Base-by-base conservation (phyloP, 192 early-diverging fungal genomes). In the Coemansia sp. region DNA sequence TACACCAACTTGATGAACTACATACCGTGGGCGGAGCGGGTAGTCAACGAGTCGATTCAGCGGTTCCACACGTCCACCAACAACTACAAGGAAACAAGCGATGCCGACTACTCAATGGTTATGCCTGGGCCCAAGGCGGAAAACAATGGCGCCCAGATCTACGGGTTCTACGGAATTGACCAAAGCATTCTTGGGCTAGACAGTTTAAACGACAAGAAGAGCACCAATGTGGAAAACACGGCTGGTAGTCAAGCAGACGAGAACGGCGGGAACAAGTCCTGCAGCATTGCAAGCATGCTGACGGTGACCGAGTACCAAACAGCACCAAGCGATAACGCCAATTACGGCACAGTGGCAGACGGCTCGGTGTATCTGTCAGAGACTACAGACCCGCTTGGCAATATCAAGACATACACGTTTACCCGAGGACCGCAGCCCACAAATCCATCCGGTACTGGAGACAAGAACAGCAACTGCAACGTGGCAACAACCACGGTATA, bases 11-110 rank as follows among this genome's bases (percentile, higher is more conserved):
- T 41, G 6, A 39, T 59, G 12, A 67, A 67, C 42, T 67, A 59
- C 40, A 67, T 67, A 39, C 65, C 65, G 6, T 67, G 65, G 65
- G 43, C 37, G 0, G 57, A 58, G 5, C 18, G 46, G n/a, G 57
- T 19, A 26, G 47, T 45, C n/a, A 26, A 52, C 19, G 16, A 26
- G 39, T 12, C 36, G 16, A 41, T 59, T 0, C 16, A 6, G 39
- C 57, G 57, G 37, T 40, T 40, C 36, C 57, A 59, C 15, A 18
- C 1, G 11, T 26, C 8, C 16, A 41, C 39, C 6, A 59, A 26
- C 8, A 22, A 16, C 6, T 59, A 59, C 37, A 2, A 4, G 13
- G 8, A 59, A 15, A 59, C 57, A 8, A 59, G 8, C 36, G n/a
- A 59, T 15, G 39, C n/a, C 16, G 16, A 40, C 5, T 59, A 40